Evolutionary conservation across 371 early-diverging fungal genomes (phyloP).

Genomic region (Smittium mucronatum): DNA sequence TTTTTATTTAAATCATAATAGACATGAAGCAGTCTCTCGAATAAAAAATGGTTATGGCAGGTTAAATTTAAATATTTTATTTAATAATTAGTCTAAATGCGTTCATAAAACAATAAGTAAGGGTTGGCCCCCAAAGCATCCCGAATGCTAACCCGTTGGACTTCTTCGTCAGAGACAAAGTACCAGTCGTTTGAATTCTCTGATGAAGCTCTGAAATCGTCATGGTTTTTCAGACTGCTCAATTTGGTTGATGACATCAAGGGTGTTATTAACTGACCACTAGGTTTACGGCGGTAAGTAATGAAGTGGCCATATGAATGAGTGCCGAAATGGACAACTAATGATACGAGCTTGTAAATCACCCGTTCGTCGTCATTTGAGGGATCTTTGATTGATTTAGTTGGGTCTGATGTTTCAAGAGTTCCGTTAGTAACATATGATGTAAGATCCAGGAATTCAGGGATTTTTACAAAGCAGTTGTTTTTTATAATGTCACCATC

Average conservation of each 20-base stretch:
- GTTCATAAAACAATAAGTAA: constrained; percentile 85
- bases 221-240: neutral
- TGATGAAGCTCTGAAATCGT: neutral
- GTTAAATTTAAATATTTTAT: no score
- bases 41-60: no score
- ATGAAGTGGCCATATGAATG: constrained; percentile 90
- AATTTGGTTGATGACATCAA: neutral
- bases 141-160: constrained; percentile 56
- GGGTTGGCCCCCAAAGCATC: constrained; percentile 61
- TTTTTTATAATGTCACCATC: constrained; percentile 62
- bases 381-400: neutral
- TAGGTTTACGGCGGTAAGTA: constrained; percentile 62
- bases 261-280: constrained; percentile 11
- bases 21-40: no score
- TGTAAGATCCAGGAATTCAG: constrained; percentile 53
- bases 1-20: no score
- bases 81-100: no score
- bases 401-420: constrained; percentile 33
- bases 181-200: constrained; percentile 47
- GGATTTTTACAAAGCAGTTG: constrained; percentile 52
- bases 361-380: constrained; percentile 5
- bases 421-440: constrained; percentile 51
- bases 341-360: constrained; percentile 62
- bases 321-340: constrained; percentile 77
- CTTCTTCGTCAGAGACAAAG: constrained; percentile 77